Evolutionary conservation across 108 stramenopile species (phyloP), one percentile per base, ranked within the genome.

Genomic region (Skeletonema menzelii): DNA sequence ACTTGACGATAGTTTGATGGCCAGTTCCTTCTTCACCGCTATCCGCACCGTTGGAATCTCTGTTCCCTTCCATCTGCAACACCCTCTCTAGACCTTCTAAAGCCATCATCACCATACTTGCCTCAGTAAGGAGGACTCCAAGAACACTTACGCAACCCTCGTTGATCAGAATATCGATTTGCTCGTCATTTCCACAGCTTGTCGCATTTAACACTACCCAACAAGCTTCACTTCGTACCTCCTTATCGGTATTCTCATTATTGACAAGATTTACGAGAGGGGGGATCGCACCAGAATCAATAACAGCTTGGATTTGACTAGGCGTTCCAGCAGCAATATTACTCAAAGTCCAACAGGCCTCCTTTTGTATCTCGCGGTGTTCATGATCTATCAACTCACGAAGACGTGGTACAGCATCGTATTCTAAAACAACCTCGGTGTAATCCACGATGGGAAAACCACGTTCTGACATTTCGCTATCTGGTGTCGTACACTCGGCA

Each of bases 181-280:
- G 98, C 5, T 85, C 70, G 69, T 97, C 96, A 56, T 87, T 91
- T 17, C 98, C 98, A 72, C 98, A 97, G 66, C 95, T 96, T 2
- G 98, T 97, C 17, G 98, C 98, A 80, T 98, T 98, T 58, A 97
- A 82, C 6, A 98, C 92, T 17, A 97, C 98, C 98, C 98, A 98
- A 80, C 96, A 96, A n/a, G 97, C 98, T 83, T 98, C 98, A 57
- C 88, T 96, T 24, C 93, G 82, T 3, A 98, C 97, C 71, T 97
- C 96, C 75, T 92, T 90, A 73, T 94, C 92, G 4, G 92, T 91
- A 40, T 68, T 85, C 55, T 87, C 82, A 59, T 87, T 81, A 56
- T 82, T 82, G 24, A 97, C 97, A 15, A 99, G 70, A 46, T 92
- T 65, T 17, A 98, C 96, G 27, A 99, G 72, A 0, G 91, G 95